phyloP scores from a whole-genome alignment of 1,284 basidiomycete species.

The Spongiforma sp. region DNA sequence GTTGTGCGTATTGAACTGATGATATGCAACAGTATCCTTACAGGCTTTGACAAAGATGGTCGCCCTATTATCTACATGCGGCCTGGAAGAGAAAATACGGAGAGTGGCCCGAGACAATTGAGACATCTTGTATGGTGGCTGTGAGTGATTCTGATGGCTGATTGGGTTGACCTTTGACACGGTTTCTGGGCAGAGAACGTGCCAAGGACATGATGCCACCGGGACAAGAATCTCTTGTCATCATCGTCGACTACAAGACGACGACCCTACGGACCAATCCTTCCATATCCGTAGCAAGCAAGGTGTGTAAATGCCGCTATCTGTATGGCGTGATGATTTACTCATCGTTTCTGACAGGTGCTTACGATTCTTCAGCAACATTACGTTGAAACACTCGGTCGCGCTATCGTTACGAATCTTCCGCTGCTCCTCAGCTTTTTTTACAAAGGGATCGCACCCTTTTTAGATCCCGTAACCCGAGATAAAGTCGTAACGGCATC shows the following conservation, averaged over 20 bases:
- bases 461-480: slow-evolving; percentile 89
- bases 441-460: slow-evolving; percentile 87
- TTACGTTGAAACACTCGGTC: slow-evolving; percentile 89
- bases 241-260: slow-evolving; percentile 85
- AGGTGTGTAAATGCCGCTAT: slow-evolving; percentile 48
- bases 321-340: not conserved
- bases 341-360: slow-evolving; percentile 47
- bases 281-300: slow-evolving; percentile 77
- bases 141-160: slow-evolving; percentile 49
- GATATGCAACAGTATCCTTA: slow-evolving; percentile 72
- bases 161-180: slow-evolving; percentile 12
- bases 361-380: slow-evolving; percentile 89
- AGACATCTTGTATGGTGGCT: slow-evolving; percentile 84
- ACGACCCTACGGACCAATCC: slow-evolving; percentile 83
- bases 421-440: slow-evolving; percentile 83
- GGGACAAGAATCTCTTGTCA: slow-evolving; percentile 80
- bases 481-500: slow-evolving; percentile 66
- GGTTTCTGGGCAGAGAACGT: slow-evolving; percentile 63
- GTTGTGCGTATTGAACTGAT: not conserved
- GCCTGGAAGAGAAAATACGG: slow-evolving; percentile 83
- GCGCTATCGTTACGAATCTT: slow-evolving; percentile 86
- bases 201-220: slow-evolving; percentile 87
- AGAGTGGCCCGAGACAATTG: slow-evolving; percentile 75
- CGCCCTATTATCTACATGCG: slow-evolving; percentile 86
- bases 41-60: slow-evolving; percentile 84